A percentile compares a stretch with the other conserved stretches of the same genome.
These are phyloP conservation scores for Fusarium neocosmosporiellum DNA, from an alignment of 2,329 filamentous ascomycete species.

Conservation along the genomic window DNA sequence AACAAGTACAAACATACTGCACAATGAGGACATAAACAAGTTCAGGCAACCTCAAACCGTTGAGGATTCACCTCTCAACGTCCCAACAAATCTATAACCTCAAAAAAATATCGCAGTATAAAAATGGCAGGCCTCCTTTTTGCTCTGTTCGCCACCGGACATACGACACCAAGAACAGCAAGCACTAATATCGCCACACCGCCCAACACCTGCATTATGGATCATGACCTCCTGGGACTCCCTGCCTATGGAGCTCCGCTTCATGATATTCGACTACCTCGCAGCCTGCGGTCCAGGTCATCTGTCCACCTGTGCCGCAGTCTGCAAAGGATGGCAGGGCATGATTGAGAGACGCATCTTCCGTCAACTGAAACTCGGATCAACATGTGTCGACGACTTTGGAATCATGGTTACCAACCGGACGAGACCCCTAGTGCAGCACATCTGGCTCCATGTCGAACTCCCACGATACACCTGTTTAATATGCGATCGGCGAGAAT, in stretches of 20 bases:
- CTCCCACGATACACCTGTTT: neutral
- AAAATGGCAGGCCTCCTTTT: neutral
- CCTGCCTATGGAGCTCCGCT: neutral
- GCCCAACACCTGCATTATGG: neutral
- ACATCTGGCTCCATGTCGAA: neutral
- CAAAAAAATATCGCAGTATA: neutral
- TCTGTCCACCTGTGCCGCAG: neutral
- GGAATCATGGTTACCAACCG: neutral
- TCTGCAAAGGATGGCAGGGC: constrained; percentile 4
- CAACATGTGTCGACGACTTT: neutral
- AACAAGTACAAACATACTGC: neutral
- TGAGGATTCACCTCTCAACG: neutral
- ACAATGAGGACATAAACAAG: neutral
- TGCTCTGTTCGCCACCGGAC: neutral
- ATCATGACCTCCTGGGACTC: neutral
- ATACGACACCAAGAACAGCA: neutral
- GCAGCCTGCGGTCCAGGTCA: neutral
- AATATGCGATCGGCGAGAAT: neutral
- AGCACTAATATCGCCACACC: neutral
- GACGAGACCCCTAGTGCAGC: neutral
- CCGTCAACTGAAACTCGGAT: neutral
- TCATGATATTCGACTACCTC: neutral
- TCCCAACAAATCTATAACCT: neutral
- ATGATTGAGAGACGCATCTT: constrained; percentile 1
- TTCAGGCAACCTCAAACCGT: neutral